phyloP scores from a whole-genome alignment of 2,329 filamentous ascomycete genomes.

The Phaeosphaeriaceae sp. region DNA sequence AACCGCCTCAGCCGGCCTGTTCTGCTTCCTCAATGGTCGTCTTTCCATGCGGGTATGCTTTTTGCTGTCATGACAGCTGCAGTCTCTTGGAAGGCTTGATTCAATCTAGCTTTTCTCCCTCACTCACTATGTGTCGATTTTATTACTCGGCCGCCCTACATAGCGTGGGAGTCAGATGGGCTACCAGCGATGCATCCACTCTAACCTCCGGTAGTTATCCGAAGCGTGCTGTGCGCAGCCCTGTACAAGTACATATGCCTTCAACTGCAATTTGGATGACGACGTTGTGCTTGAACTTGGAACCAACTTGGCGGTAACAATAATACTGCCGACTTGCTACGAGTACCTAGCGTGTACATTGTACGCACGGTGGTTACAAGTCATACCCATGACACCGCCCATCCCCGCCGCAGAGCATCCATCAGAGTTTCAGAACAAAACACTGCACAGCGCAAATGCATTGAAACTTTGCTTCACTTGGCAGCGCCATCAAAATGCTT shows the following conservation, averaged over 20 bases:
- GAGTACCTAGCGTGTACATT: too few species aligned
- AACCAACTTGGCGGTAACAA: neutral
- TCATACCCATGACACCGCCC: neutral
- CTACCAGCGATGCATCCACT: neutral
- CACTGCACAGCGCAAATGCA: neutral
- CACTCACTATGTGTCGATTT: constrained; percentile 8
- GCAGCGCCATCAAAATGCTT: constrained; percentile 12
- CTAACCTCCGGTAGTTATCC: neutral
- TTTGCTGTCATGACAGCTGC: constrained; percentile 16
- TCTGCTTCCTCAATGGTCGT: constrained; percentile 11
- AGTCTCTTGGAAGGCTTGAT: constrained; percentile 21
- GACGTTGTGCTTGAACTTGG: neutral
- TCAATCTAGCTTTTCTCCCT: constrained; percentile 14
- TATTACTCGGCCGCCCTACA: constrained; percentile 7
- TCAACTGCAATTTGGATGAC: too few species aligned
- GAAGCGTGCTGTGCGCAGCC: neutral
- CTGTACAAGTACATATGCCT: neutral
- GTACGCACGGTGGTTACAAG: too few species aligned
- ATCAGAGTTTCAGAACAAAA: constrained; percentile 6
- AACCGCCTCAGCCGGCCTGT: constrained; percentile 43
- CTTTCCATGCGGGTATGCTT: constrained; percentile 34
- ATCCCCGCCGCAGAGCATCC: neutral
- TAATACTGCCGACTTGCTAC: too few species aligned
- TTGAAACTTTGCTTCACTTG: constrained; percentile 16
- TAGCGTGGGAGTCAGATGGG: neutral